Evolutionary conservation across 1,284 basidiomycete species (phyloP).

Genomic region (Caloboletus inedulis): DNA sequence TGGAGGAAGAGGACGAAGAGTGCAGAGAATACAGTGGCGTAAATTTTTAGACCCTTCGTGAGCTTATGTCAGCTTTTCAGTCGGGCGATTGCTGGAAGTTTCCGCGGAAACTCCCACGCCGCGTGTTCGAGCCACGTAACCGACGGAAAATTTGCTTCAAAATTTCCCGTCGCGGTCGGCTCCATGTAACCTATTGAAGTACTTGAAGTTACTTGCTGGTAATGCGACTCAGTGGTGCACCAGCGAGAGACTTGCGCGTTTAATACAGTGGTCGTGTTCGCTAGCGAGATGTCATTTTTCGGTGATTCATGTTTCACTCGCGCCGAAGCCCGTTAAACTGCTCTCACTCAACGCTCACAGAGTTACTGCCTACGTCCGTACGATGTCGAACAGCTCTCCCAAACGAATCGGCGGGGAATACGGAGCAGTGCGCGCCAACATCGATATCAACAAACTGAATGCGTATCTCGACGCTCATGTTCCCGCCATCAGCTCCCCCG

Average conservation of each 20-base stretch:
- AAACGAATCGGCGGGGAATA: slow-evolving; percentile 69
- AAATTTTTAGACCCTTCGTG: slow-evolving; percentile 39
- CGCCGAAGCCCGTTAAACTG: neutral
- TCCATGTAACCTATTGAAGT: too few relatives aligned
- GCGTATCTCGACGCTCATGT: slow-evolving; percentile 64
- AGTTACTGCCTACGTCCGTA: neutral
- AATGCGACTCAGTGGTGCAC: neutral
- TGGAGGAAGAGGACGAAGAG: slow-evolving; percentile 44
- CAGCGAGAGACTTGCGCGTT: neutral
- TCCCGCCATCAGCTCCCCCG: slow-evolving; percentile 58
- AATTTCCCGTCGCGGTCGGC: too few relatives aligned
- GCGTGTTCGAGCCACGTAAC: slow-evolving; percentile 4
- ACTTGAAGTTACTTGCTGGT: neutral
- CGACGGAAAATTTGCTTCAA: neutral
- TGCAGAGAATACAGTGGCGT: slow-evolving; percentile 30
- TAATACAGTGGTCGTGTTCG: neutral
- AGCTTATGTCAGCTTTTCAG: slow-evolving; percentile 38
- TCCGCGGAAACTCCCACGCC: slow-evolving; percentile 17
- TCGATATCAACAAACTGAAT: slow-evolving; percentile 66
- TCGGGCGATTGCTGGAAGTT: slow-evolving; percentile 11
- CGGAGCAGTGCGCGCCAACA: slow-evolving; percentile 67
- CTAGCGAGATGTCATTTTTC: neutral
- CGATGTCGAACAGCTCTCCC: slow-evolving; percentile 34
- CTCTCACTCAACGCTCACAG: neutral
- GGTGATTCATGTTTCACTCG: neutral